Conservation (phyloP, 345 rosid species). For the Acer campestre region DNA sequence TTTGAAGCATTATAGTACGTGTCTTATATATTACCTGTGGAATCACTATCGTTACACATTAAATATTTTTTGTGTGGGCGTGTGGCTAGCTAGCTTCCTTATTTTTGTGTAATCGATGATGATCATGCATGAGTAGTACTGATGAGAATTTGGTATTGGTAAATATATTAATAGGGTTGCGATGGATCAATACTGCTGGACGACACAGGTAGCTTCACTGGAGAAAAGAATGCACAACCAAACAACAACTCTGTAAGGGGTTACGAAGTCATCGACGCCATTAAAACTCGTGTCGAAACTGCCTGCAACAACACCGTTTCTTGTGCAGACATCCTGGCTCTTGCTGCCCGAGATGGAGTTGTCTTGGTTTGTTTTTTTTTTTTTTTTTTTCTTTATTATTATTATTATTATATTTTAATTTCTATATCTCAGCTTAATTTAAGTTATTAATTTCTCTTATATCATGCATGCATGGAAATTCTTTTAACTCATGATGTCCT, state of each 20-base stretch:
- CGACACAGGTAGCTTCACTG: conserved; percentile 37
- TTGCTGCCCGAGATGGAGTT: conserved; percentile 38
- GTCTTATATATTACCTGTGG: too few relatives aligned
- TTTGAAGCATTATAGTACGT: too few relatives aligned
- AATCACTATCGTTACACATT: too few relatives aligned
- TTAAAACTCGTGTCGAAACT: conserved; percentile 38
- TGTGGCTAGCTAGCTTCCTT: too few relatives aligned
- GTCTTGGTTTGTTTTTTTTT: conserved; percentile 7
- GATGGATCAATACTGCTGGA: conserved; percentile 44
- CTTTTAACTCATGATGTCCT: too few relatives aligned
- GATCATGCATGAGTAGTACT: too few relatives aligned
- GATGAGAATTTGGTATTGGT: neutral
- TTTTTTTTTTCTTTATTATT: too few relatives aligned
- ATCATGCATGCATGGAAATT: too few relatives aligned
- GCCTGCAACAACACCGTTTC: conserved; percentile 39
- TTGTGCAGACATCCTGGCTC: conserved; percentile 41
- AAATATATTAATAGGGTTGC: conserved; percentile 33
- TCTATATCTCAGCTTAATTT: neutral
- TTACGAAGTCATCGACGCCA: conserved; percentile 37
- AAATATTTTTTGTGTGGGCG: too few relatives aligned
- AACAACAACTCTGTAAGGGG: conserved; percentile 39
- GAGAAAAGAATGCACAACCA: conserved; percentile 43
- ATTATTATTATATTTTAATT: too few relatives aligned
- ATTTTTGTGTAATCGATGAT: too few relatives aligned
- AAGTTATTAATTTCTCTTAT: too few relatives aligned